Conservation (phyloP, 176 grass and related monocot genomes). For the Puccinellia tenuiflora region DNA sequence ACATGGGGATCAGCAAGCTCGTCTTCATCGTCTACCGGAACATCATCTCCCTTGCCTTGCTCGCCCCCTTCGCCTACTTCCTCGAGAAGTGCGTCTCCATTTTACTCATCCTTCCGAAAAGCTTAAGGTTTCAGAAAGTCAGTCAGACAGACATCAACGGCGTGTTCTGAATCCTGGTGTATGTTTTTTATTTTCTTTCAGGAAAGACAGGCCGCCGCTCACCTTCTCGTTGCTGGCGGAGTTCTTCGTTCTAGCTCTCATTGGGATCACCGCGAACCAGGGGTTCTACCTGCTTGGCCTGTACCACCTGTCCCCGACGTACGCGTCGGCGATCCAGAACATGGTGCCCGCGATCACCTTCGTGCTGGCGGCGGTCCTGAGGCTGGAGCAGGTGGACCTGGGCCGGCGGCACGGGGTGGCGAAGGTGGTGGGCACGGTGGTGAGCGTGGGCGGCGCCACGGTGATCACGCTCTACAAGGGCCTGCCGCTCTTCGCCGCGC, state of each 20-base stretch:
- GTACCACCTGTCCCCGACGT: conserved; percentile 86
- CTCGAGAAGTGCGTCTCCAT: conserved; percentile 65
- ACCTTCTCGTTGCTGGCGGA: conserved; percentile 79
- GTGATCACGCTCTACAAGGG: conserved; percentile 92
- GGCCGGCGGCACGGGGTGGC: conserved; percentile 59
- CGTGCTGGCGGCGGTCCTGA: conserved; percentile 58
- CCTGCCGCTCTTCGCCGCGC: conserved; percentile 54
- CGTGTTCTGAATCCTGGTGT: not conserved
- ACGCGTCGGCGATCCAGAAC: conserved; percentile 94
- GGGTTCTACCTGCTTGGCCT: conserved; percentile 92
- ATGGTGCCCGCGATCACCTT: conserved; percentile 87
- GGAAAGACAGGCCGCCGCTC: conserved; percentile 85
- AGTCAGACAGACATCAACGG: not conserved
- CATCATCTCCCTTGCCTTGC: conserved; percentile 75
- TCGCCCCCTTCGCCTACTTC: conserved; percentile 94
- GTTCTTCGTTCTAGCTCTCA: conserved; percentile 78
- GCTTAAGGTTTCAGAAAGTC: not conserved
- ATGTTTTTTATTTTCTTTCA: conserved; percentile 16
- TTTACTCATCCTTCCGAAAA: no score
- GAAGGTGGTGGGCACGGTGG: conserved; percentile 86
- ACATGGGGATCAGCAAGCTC: conserved; percentile 92
- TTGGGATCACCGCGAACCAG: conserved; percentile 96
- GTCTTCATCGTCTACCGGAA: conserved; percentile 92
- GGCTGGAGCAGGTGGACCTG: conserved; percentile 76
- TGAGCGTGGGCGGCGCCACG: conserved; percentile 83